Evolutionary conservation across 129 eudicot species (phyloP), one percentile per base, ranked within the genome.

Genomic region (Flaveria ramosissima): DNA sequence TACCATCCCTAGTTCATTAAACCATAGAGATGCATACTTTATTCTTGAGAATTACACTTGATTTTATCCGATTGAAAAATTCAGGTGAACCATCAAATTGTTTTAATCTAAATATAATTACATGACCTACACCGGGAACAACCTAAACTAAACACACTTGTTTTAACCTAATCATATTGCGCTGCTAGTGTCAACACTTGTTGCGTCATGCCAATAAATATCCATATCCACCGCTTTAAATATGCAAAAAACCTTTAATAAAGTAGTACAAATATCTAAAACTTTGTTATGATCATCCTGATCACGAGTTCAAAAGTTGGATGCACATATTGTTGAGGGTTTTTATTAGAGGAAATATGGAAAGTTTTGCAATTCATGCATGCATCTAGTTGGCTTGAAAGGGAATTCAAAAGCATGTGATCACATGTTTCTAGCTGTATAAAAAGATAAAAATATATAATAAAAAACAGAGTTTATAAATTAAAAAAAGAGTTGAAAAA

Each of bases 351-450:
- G 60, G 53, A 60, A 70, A 30, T 20, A 77, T 16, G 55, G 60
- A 20, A 72, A 53, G 68, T 73, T 10, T 32, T 19, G 27, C 21
- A 4, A 79, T 50, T 66, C 79, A 57, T 80, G 79, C 83, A 80
- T 80, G 74, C 59, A 66, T 53, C 61, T 56, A 55, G 80, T 51
- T 73, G 75, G 75, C 53, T 80, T 68, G 75, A 74, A 73, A 66
- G 69, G 61, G 79, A 74, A 80, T 80, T 43, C 68, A 73, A 68
- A 72, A 52, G 70, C 75, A 80, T 80, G 84, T 80, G 84, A 67
- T 74, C 50, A 17, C 63, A 66, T 67, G 19, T 74, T 74, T 43
- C 30, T 66, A 55, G 72, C 62, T 70, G 42, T 60, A 59, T 17
- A 61, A 9, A 30, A 30, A 30, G 36, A 30, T 30, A 30, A 30